A percentile compares a stretch with the other conserved stretches of the same genome.
Conservation (phyloP, 495 filamentous ascomycete species). For the Oidiodendron maius region DNA sequence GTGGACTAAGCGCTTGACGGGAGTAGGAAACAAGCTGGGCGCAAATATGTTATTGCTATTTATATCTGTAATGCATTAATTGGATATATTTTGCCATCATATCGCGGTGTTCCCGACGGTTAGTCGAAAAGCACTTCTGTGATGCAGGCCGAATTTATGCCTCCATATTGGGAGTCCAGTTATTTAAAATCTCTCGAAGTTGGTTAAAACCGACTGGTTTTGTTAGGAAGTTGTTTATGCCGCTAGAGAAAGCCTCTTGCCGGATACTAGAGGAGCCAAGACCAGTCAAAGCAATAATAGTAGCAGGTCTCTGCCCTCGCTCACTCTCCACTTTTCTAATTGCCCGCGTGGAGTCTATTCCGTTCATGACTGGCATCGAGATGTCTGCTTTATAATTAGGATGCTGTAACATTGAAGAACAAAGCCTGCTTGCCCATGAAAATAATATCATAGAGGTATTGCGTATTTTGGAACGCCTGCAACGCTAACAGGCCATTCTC, state of each 20-base stretch:
- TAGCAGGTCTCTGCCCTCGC: slow-evolving; percentile 26
- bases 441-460: slow-evolving; percentile 37
- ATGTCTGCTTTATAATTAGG: slow-evolving; percentile 31
- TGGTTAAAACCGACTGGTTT: slow-evolving; percentile 49
- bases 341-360: slow-evolving; percentile 45
- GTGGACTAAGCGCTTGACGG: no score
- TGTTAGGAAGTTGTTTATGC: slow-evolving; percentile 60
- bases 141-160: no score
- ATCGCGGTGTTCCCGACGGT: no score
- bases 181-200: slow-evolving; percentile 2
- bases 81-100: no score
- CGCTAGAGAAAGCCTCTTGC: slow-evolving; percentile 54
- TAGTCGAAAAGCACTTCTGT: no score
- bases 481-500: slow-evolving; percentile 35
- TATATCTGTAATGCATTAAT: no score
- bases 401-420: slow-evolving; percentile 39
- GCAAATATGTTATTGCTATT: no score
- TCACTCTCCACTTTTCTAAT: slow-evolving; percentile 45
- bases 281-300: slow-evolving; percentile 64
- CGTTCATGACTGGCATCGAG: slow-evolving; percentile 61
- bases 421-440: slow-evolving; percentile 41
- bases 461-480: slow-evolving; percentile 13
- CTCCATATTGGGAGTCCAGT: slow-evolving; percentile 2
- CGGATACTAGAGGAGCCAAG: slow-evolving; percentile 52
- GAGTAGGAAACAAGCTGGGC: neutral